These are phyloP conservation scores for Pseudogymnoascus sp. DNA, from an alignment of 2,329 filamentous ascomycete species.

Conservation along the genomic window DNA sequence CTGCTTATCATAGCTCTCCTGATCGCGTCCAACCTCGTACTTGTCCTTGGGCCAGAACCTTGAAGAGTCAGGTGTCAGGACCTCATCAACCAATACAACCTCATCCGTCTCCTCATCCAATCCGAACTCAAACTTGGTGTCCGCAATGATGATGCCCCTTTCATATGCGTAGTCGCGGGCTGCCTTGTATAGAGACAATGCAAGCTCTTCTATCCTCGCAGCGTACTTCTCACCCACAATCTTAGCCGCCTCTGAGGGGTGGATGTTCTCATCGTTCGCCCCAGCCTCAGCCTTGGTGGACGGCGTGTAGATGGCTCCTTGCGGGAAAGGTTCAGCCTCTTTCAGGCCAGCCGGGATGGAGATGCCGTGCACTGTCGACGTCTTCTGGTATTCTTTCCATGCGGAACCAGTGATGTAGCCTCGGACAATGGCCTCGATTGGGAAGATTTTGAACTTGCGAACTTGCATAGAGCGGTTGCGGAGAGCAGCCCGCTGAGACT, in stretches of 20 bases:
- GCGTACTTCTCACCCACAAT: constrained; percentile 50
- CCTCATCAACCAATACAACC: constrained; percentile 63
- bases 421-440: constrained; percentile 63
- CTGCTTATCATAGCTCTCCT: constrained; percentile 87
- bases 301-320: constrained; percentile 57
- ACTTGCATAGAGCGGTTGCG: constrained; percentile 58
- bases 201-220: constrained; percentile 48
- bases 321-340: constrained; percentile 54
- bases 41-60: constrained; percentile 76
- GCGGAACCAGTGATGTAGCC: constrained; percentile 68
- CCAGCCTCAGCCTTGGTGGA: constrained; percentile 61
- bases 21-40: constrained; percentile 65
- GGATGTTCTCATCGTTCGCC: constrained; percentile 63
- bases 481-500: constrained; percentile 34
- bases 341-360: constrained; percentile 47
- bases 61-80: constrained; percentile 71
- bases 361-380: constrained; percentile 59
- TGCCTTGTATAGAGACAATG: constrained; percentile 50
- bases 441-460: constrained; percentile 53
- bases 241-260: constrained; percentile 42
- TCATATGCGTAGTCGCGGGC: constrained; percentile 46
- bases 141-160: constrained; percentile 62
- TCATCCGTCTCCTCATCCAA: constrained; percentile 50
- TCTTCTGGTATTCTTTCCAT: constrained; percentile 59
- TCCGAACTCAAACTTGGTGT: constrained; percentile 70